Conservation (phyloP, 371 early-diverging fungal genomes). For the Mucor saturninus region DNA sequence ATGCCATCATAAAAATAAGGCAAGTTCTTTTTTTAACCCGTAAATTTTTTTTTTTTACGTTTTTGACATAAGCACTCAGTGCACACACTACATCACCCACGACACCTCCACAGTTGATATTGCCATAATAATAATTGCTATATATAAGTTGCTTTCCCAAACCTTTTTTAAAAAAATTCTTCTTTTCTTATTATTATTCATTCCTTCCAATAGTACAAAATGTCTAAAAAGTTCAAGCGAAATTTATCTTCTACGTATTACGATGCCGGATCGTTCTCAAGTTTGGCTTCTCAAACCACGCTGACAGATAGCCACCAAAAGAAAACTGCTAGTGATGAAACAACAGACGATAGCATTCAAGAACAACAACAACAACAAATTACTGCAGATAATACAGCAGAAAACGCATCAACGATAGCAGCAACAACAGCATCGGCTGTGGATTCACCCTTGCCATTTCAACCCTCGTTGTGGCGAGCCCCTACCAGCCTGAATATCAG, state of each 20-base stretch:
- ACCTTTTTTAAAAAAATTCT: neutral
- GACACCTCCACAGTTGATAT: slow-evolving; percentile 1
- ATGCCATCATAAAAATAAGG: slow-evolving; percentile 4
- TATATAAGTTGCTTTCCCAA: neutral
- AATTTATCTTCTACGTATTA: slow-evolving; percentile 17
- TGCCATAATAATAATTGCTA: slow-evolving; percentile 9
- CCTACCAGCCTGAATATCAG: neutral
- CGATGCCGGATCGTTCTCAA: slow-evolving; percentile 25
- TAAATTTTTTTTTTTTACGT: neutral
- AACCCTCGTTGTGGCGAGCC: slow-evolving; percentile 23
- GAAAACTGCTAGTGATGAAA: neutral
- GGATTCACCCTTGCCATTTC: slow-evolving; percentile 13
- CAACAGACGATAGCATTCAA: neutral
- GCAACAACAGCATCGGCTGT: neutral
- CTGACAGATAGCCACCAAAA: slow-evolving; percentile 29
- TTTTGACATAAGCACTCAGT: too few species aligned
- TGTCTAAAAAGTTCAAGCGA: slow-evolving; percentile 10
- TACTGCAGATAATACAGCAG: slow-evolving; percentile 1
- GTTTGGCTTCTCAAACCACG: slow-evolving; percentile 37
- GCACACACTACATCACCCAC: too few species aligned
- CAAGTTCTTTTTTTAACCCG: slow-evolving; percentile 9
- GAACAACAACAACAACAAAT: neutral
- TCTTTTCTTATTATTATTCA: slow-evolving; percentile 6
- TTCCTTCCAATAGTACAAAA: neutral
- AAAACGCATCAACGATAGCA: neutral